Conservation (phyloP, 768 basidiomycete species). For the Leccinum imitatum region DNA sequence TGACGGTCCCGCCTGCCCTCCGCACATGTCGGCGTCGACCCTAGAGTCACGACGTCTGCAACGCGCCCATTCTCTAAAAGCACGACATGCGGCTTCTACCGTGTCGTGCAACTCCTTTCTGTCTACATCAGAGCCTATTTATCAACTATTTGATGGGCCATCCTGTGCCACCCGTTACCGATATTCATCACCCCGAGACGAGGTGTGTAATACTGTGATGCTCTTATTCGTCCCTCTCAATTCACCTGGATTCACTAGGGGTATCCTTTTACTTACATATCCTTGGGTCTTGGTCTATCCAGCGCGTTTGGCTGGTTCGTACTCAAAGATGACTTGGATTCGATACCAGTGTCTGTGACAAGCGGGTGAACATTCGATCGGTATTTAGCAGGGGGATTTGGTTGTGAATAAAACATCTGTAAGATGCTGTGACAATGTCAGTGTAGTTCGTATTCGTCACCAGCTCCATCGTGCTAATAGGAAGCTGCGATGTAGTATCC, state of each 20-base stretch:
- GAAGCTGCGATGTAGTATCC: not conserved
- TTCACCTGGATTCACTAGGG: conserved; percentile 3
- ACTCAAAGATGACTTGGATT: conserved; percentile 10
- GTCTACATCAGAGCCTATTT: conserved; percentile 33
- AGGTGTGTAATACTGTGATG: conserved; percentile 16
- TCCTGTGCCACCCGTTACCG: conserved; percentile 32
- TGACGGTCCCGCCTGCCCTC: conserved; percentile 48
- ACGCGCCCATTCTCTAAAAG: conserved; percentile 9
- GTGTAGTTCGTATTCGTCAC: not conserved
- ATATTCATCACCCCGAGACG: conserved; percentile 9
- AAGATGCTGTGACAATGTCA: not conserved
- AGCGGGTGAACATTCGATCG: not conserved
- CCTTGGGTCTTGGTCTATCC: conserved; percentile 20
- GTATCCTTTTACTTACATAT: conserved; percentile 7
- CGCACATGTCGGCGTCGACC: conserved; percentile 19
- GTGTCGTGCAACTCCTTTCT: conserved; percentile 12
- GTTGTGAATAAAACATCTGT: not conserved
- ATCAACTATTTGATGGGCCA: conserved; percentile 48
- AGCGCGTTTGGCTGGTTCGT: conserved; percentile 26
- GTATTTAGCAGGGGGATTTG: not conserved
- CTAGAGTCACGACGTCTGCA: conserved; percentile 12
- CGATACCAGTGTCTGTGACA: not conserved
- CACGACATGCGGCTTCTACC: conserved; percentile 3
- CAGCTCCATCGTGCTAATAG: not conserved
- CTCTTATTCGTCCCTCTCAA: not conserved